phyloP scores from a whole-genome alignment of 2,329 filamentous ascomycete species.

The Dactylellina cionopaga region DNA sequence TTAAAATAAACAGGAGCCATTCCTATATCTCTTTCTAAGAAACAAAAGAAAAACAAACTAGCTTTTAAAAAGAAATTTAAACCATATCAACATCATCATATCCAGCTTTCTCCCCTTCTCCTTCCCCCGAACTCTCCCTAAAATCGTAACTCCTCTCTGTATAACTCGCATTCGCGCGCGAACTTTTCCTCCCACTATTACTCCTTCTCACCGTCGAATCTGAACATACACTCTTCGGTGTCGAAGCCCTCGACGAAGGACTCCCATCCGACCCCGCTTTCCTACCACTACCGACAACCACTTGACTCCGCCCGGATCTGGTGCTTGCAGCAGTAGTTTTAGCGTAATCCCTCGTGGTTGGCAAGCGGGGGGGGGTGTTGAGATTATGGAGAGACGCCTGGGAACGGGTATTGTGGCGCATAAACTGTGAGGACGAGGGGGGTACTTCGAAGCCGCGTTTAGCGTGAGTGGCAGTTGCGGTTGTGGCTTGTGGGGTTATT shows the following conservation, averaged over 20 bases:
- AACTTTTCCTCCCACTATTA: background rate
- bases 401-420: conserved; percentile 7
- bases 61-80: conserved; percentile 1
- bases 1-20: too few relatives aligned
- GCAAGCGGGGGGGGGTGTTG: background rate
- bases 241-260: background rate
- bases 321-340: background rate
- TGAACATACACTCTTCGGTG: background rate
- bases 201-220: conserved; percentile 14
- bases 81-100: conserved; percentile 33
- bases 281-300: background rate
- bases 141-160: conserved; percentile 18
- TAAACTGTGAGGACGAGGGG: background rate
- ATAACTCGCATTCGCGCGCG: conserved; percentile 5
- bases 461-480: background rate
- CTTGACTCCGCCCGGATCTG: background rate
- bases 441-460: background rate
- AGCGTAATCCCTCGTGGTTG: too few relatives aligned
- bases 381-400: background rate
- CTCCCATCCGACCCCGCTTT: too few relatives aligned
- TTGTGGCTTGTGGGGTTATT: background rate
- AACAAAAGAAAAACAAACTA: background rate
- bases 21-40: too few relatives aligned
- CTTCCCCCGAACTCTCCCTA: background rate
- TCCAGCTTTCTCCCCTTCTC: conserved; percentile 13